Conservation (phyloP, 208 protist species). For the Crithidia brevicula region DNA sequence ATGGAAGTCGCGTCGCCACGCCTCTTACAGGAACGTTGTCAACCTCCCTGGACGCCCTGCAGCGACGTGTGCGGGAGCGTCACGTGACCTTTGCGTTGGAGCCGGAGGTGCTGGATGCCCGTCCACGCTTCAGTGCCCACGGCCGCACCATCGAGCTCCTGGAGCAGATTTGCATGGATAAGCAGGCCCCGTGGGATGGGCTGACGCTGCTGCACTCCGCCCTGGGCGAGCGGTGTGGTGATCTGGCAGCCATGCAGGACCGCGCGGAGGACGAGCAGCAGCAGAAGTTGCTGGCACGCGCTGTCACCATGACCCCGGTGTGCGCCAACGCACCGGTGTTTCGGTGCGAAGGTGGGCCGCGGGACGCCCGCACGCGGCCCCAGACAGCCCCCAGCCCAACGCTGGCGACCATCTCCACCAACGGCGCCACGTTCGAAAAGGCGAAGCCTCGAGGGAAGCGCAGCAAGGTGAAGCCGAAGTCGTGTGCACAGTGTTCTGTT, state of each 20-base stretch:
- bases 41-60: not conserved
- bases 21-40: not conserved
- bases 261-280: conserved; percentile 1
- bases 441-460: not conserved
- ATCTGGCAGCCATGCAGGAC: conserved; percentile 17
- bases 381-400: not conserved
- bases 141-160: conserved; percentile 29
- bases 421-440: not conserved
- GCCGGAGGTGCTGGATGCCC: conserved; percentile 32
- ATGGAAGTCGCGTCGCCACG: not conserved
- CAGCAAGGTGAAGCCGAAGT: conserved; percentile 26
- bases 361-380: not conserved
- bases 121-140: conserved; percentile 23
- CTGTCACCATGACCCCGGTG: not conserved
- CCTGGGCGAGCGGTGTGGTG: not conserved
- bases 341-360: not conserved
- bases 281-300: not conserved
- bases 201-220: conserved; percentile 23
- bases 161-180: conserved; percentile 36
- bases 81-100: conserved; percentile 36
- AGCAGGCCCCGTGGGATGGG: conserved; percentile 23
- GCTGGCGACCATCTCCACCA: not conserved
- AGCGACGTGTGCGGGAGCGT: conserved; percentile 7
- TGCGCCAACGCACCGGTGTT: conserved; percentile 1
- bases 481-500: conserved; percentile 9